These are phyloP conservation scores for Pseudognaphalium luteoalbum DNA, from an alignment of 129 eudicot species.

Conservation along the genomic window DNA sequence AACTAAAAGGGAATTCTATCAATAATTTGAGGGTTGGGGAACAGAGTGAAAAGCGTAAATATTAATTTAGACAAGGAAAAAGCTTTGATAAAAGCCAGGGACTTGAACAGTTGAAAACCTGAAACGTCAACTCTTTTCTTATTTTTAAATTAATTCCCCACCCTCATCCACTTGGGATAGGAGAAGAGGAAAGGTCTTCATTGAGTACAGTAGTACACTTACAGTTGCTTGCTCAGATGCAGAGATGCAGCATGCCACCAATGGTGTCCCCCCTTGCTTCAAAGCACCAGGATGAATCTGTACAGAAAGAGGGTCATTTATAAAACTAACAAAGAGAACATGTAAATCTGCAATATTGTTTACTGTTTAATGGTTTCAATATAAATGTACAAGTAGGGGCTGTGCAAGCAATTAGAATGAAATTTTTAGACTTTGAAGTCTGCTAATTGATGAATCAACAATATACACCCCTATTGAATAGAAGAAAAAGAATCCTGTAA, in stretches of 20 bases:
- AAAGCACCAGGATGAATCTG: constrained; percentile 98
- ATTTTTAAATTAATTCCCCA: not conserved
- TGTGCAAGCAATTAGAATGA: not conserved
- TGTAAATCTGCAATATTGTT: not conserved
- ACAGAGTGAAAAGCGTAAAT: not conserved
- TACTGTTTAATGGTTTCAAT: not conserved
- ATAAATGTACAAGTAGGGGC: too few species aligned
- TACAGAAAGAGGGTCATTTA: constrained; percentile 5
- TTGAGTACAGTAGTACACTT: constrained; percentile 49
- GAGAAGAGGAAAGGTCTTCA: constrained; percentile 2
- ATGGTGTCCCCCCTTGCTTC: constrained; percentile 81
- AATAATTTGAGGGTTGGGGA: constrained; percentile 5
- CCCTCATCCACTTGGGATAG: not conserved
- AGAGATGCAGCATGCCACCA: constrained; percentile 86
- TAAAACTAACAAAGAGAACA: not conserved
- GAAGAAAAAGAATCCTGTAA: too few species aligned
- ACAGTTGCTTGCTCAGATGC: constrained; percentile 93
- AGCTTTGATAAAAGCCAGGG: too few species aligned
- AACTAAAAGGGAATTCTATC: not conserved
- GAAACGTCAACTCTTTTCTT: not conserved
- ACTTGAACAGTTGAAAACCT: not conserved
- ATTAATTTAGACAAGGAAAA: not conserved
- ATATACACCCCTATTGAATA: too few species aligned
- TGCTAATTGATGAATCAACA: too few species aligned
- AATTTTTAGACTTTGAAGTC: not conserved